These are phyloP conservation scores for Ilyonectria destructans DNA, from an alignment of 2,329 filamentous ascomycete species.

Conservation along the genomic window DNA sequence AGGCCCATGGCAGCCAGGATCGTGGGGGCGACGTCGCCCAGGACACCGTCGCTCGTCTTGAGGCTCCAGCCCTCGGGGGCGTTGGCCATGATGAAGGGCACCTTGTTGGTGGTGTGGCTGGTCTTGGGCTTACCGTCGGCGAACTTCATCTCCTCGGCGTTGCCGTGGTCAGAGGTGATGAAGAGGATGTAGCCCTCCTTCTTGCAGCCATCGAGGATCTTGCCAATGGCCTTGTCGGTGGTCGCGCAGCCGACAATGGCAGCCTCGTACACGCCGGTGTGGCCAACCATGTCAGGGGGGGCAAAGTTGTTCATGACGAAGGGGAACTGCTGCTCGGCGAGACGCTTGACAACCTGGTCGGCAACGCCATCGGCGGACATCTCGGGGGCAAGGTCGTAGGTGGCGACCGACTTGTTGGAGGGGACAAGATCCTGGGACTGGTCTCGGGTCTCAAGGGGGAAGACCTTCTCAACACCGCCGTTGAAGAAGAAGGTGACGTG, in stretches of 20 bases:
- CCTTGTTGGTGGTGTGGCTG: constrained; percentile 97
- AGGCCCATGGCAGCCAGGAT: constrained; percentile 92
- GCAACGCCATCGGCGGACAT: constrained; percentile 96
- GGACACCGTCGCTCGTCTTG: constrained; percentile 88
- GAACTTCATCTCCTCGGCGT: constrained; percentile 99
- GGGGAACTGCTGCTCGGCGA: constrained; percentile 88
- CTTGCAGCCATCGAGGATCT: constrained; percentile 94
- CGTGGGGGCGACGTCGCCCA: constrained; percentile 98
- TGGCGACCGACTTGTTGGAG: constrained; percentile 90
- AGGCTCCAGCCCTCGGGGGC: constrained; percentile 91
- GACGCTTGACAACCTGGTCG: constrained; percentile 89
- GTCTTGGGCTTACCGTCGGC: constrained; percentile 97
- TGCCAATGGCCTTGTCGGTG: constrained; percentile 94
- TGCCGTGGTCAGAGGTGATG: constrained; percentile 96
- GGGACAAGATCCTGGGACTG: constrained; percentile 84
- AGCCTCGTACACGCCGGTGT: constrained; percentile 97
- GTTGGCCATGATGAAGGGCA: constrained; percentile 98
- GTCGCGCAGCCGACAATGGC: constrained; percentile 88
- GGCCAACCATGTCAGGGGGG: constrained; percentile 98
- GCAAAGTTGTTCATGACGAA: constrained; percentile 99
- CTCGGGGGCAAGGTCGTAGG: constrained; percentile 94
- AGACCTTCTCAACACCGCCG: constrained; percentile 97
- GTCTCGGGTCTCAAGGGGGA: constrained; percentile 91
- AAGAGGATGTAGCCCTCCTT: constrained; percentile 94
- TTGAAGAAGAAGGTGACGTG: constrained; percentile 99